A percentile compares a stretch with the other conserved stretches of the same genome.
Evolutionary conservation across 306 rosid species (phyloP).

Genomic region (Vicia sativa): DNA sequence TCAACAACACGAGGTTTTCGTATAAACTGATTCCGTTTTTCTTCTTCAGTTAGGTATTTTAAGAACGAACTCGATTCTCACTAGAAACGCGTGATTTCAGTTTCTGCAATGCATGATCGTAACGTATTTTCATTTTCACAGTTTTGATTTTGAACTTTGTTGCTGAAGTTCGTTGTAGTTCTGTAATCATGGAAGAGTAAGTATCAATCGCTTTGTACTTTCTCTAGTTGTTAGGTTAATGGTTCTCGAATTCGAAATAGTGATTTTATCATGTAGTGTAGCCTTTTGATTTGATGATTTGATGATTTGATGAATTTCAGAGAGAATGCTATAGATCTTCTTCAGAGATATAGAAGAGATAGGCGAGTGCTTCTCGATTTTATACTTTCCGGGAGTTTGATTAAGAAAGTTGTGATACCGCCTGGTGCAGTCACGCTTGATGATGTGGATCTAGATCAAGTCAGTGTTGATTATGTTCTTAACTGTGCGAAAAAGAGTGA

Average conservation of each 20-base stretch:
- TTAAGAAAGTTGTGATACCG: constrained; percentile 97
- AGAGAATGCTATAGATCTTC: constrained; percentile 74
- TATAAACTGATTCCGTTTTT: constrained; percentile 23
- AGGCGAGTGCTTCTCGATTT: constrained; percentile 87
- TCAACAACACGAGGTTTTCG: constrained; percentile 5
- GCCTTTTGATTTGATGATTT: constrained; percentile 20
- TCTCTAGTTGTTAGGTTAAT: constrained; percentile 28
- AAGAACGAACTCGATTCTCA: background rate
- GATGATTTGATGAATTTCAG: constrained; percentile 47
- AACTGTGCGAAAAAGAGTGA: constrained; percentile 85
- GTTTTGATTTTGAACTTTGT: no score
- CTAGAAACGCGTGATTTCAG: constrained; percentile 15
- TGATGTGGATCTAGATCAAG: constrained; percentile 98
- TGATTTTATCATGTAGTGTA: no score
- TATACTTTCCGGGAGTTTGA: constrained; percentile 83
- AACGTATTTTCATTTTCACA: background rate
- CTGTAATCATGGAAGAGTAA: constrained; percentile 80
- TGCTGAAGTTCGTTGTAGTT: constrained; percentile 38
- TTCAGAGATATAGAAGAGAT: constrained; percentile 89
- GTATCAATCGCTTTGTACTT: constrained; percentile 37
- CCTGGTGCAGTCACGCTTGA: constrained; percentile 97
- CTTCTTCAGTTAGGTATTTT: constrained; percentile 19
- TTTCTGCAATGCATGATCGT: constrained; percentile 8
- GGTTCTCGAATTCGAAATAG: constrained; percentile 5
- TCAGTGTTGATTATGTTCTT: constrained; percentile 91